A percentile compares a stretch with the other conserved stretches of the same genome.
Evolutionary conservation across 352 stramenopile genomes (phyloP).

Genomic region (Pythium monospermum): DNA sequence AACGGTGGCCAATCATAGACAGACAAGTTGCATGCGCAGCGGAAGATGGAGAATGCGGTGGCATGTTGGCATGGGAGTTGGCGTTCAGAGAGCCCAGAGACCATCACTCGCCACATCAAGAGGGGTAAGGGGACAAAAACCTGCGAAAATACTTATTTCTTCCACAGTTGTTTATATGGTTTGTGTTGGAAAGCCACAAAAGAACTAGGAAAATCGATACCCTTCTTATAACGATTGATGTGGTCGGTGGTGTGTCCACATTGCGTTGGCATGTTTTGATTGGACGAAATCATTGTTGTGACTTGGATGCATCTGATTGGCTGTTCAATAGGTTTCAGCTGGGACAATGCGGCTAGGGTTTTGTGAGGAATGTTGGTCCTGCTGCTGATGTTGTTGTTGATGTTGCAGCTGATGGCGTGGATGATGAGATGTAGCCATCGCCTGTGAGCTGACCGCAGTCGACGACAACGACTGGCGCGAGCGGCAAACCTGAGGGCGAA

Average conservation of each 20-base stretch:
- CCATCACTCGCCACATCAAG: not conserved
- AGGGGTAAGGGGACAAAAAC: not conserved
- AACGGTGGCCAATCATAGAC: constrained; percentile 15
- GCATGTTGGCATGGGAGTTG: constrained; percentile 3
- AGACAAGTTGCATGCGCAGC: constrained; percentile 1
- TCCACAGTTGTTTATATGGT: not conserved
- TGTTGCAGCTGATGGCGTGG: not conserved
- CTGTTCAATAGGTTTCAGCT: not conserved
- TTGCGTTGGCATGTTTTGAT: constrained; percentile 52
- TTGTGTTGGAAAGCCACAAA: constrained; percentile 3
- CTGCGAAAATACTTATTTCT: constrained; percentile 3
- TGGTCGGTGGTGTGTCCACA: not conserved
- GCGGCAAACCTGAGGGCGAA: constrained; percentile 42
- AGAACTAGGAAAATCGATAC: constrained; percentile 5
- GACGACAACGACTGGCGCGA: constrained; percentile 42
- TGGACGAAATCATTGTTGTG: constrained; percentile 30
- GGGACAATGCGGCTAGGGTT: constrained; percentile 2
- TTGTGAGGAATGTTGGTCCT: too few relatives aligned
- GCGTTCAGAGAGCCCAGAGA: not conserved
- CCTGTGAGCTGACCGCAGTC: constrained; percentile 56
- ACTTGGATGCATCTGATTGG: constrained; percentile 25
- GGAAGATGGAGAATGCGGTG: not conserved
- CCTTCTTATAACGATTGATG: not conserved
- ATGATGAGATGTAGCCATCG: constrained; percentile 29
- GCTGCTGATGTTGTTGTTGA: constrained; percentile 2